Evolutionary conservation across 805 yeast genomes (phyloP).

Genomic region (Starmerella bombicola): DNA sequence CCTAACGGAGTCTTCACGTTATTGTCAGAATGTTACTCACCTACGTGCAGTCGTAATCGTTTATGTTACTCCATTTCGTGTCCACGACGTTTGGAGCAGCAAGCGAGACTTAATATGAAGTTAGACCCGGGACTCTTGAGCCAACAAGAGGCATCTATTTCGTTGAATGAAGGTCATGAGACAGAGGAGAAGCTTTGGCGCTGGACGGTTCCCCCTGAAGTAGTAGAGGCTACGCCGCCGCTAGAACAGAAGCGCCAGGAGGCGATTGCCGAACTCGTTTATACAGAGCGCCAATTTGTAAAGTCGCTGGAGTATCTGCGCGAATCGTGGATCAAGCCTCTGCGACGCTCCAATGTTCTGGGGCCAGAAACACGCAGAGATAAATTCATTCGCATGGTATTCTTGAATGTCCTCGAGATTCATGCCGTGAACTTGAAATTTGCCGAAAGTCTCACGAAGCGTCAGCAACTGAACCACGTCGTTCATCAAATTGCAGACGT

Average conservation of each 20-base stretch:
- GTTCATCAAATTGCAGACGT: constrained; percentile 81
- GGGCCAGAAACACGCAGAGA: constrained; percentile 84
- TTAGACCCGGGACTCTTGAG: constrained; percentile 71
- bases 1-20: constrained; percentile 90
- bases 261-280: constrained; percentile 82
- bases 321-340: constrained; percentile 87
- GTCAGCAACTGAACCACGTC: constrained; percentile 77
- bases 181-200: constrained; percentile 71
- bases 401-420: constrained; percentile 78
- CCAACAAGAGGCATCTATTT: constrained; percentile 36
- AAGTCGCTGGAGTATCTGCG: constrained; percentile 86
- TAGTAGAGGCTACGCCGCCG: constrained; percentile 68
- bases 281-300: constrained; percentile 89
- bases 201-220: constrained; percentile 69
- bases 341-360: constrained; percentile 72
- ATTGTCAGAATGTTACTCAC: constrained; percentile 88
- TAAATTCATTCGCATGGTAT: constrained; percentile 80
- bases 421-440: constrained; percentile 70
- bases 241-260: constrained; percentile 88
- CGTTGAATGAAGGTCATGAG: constrained; percentile 48
- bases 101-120: constrained; percentile 78
- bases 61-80: constrained; percentile 93
- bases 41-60: constrained; percentile 82
- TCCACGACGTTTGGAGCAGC: constrained; percentile 91
- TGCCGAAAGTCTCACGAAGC: constrained; percentile 76